Evolutionary conservation across 768 basidiomycete genomes (phyloP), one percentile per base, ranked within the genome.

Genomic region (Chalciporus chontae): DNA sequence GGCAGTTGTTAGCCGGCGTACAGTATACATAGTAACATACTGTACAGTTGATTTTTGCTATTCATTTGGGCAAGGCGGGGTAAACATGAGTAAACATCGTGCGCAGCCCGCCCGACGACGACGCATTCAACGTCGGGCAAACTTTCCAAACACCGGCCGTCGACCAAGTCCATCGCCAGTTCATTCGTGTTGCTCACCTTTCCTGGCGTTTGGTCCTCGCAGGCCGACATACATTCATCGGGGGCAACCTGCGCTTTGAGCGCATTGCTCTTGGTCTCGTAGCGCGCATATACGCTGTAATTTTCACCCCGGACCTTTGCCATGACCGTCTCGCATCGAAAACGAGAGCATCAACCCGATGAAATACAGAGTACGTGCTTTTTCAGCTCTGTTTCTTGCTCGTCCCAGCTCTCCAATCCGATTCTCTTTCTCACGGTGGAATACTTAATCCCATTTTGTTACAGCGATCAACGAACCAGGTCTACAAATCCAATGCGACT

Each of bases 401-500:
- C 40, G 21, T 40, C 43, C 52, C 23, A 3, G 21, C 29, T 15
- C 18, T 34, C 14, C 34, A 40, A 29, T 26, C 40, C 38, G 31
- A 36, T 17, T 17, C 9, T 44, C n/a, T 50, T 69, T 68, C 68
- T 64, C 65, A 66, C 62, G 62, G 51, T 41, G 26, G 29, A 21
- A n/a, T 13, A 4, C 41, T 34, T 19, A 26, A 56, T 65, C 61
- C 65, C 61, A 61, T 69, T 63, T 66, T 56, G 60, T 48, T 52
- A 24, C 57, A 87, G 84, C 82, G 56, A 80, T 89, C 47, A 87
- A 81, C 61, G 90, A 92, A 56, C 89, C 90, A 14, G 90, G 88
- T 51, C 74, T 87, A 31, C 84, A 90, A 62, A 87, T 89, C 57
- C 78, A 85, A 56, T 94, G 92, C 73, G 92, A 94, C 66, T 70